Percentiles rank a stretch among this genome's conserved stretches.
Conservation (phyloP, 2,329 filamentous ascomycete species). For the Colletotrichum lini region DNA sequence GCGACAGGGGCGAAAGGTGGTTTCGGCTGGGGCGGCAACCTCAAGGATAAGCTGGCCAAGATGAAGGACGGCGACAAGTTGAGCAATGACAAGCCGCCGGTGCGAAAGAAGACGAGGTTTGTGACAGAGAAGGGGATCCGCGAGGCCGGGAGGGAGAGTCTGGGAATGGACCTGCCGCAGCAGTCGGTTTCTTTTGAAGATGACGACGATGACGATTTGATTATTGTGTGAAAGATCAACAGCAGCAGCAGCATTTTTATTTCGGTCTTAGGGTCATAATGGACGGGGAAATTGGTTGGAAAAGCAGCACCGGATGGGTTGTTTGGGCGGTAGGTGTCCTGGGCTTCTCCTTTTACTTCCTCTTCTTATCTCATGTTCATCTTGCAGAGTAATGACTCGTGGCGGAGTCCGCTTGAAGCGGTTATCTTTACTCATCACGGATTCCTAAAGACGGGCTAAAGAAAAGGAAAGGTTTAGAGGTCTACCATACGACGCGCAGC, state of each 20-base stretch:
- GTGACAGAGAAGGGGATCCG: slow-evolving; percentile 83
- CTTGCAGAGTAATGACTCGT: slow-evolving; percentile 17
- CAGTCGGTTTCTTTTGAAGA: slow-evolving; percentile 47
- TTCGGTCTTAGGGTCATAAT: slow-evolving; percentile 7
- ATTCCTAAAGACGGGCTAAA: neutral
- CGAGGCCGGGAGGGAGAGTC: slow-evolving; percentile 81
- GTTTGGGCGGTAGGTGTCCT: slow-evolving; percentile 12
- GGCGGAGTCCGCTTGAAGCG: slow-evolving; percentile 28
- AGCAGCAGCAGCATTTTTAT: slow-evolving; percentile 1
- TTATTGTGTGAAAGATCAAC: slow-evolving; percentile 51
- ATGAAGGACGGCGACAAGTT: slow-evolving; percentile 74
- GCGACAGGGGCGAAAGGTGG: slow-evolving; percentile 47
- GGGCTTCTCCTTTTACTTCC: neutral
- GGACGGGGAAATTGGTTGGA: neutral
- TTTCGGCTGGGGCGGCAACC: slow-evolving; percentile 70
- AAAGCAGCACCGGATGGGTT: neutral
- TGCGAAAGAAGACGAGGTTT: slow-evolving; percentile 83
- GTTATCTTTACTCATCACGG: slow-evolving; percentile 17
- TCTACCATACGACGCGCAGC: neutral
- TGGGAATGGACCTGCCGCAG: slow-evolving; percentile 66
- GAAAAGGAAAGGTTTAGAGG: neutral
- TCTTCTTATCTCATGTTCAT: no score
- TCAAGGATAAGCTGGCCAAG: slow-evolving; percentile 69
- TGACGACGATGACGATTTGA: slow-evolving; percentile 66
- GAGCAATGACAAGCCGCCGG: slow-evolving; percentile 57